Conservation (phyloP, 495 filamentous ascomycete genomes). For the Tuber borchii region DNA sequence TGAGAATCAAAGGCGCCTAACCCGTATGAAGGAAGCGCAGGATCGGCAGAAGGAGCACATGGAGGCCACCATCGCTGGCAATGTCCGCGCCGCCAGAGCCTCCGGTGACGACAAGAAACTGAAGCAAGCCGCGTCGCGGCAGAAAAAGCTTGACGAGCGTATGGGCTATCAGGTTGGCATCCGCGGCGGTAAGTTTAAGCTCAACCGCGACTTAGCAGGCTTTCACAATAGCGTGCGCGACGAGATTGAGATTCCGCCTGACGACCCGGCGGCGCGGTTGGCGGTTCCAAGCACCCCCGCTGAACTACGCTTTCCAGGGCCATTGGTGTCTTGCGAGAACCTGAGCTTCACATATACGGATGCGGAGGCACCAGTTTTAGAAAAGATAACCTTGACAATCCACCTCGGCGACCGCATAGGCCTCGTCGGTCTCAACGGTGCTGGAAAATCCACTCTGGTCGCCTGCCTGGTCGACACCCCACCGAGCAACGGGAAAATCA, state of each 20-base stretch:
- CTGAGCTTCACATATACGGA: conserved; percentile 54
- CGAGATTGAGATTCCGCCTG: conserved; percentile 63
- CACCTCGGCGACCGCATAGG: conserved; percentile 64
- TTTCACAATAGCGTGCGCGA: conserved; percentile 52
- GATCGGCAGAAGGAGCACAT: conserved; percentile 71
- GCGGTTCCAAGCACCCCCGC: conserved; percentile 51
- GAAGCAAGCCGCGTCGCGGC: conserved; percentile 66
- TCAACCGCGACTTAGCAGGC: conserved; percentile 64
- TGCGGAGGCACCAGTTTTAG: conserved; percentile 45
- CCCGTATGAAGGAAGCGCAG: conserved; percentile 70
- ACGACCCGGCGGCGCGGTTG: conserved; percentile 56
- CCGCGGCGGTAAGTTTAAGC: conserved; percentile 67
- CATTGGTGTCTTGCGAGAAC: conserved; percentile 62
- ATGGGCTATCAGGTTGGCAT: conserved; percentile 66
- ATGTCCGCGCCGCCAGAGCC: conserved; percentile 60
- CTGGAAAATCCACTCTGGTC: conserved; percentile 66
- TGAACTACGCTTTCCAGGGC: conserved; percentile 66
- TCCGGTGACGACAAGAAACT: conserved; percentile 73
- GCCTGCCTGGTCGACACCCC: conserved; percentile 50
- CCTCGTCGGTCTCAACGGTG: conserved; percentile 66
- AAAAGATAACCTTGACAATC: conserved; percentile 58
- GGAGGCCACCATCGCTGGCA: conserved; percentile 64
- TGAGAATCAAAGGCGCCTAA: conserved; percentile 55
- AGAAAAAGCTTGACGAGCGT: conserved; percentile 74
- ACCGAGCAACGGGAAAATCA: conserved; percentile 41